These are phyloP conservation scores for Limonium bicolor DNA, from an alignment of 148 eudicot genomes.

Conservation along the genomic window DNA sequence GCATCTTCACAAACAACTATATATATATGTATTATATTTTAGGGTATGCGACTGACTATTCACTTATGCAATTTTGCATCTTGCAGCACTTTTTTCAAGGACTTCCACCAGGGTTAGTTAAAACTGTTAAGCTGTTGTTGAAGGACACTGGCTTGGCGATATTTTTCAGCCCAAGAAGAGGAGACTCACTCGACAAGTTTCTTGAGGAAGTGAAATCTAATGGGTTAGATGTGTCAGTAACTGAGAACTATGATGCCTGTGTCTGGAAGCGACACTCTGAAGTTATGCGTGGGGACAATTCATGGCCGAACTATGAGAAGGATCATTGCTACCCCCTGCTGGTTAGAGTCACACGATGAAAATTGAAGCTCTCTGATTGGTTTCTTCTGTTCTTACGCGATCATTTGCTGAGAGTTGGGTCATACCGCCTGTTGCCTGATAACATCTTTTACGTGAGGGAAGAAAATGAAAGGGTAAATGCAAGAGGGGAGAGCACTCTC, in stretches of 20 bases:
- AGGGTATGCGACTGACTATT: background rate
- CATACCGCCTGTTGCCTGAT: too few relatives aligned
- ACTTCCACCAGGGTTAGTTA: slow-evolving; percentile 61
- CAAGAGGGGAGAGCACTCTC: too few relatives aligned
- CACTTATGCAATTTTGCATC: too few relatives aligned
- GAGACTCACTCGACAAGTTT: slow-evolving; percentile 68
- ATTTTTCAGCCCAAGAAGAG: slow-evolving; percentile 76
- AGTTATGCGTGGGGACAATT: slow-evolving; percentile 27
- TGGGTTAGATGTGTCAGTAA: slow-evolving; percentile 41
- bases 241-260: slow-evolving; percentile 47
- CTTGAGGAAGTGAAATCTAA: slow-evolving; percentile 30
- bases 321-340: slow-evolving; percentile 92
- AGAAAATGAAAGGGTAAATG: too few relatives aligned
- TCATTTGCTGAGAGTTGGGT: too few relatives aligned
- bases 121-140: slow-evolving; percentile 42
- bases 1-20: background rate
- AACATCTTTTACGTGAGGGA: too few relatives aligned
- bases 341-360: slow-evolving; percentile 47
- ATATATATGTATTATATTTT: background rate
- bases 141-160: slow-evolving; percentile 51
- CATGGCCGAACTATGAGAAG: slow-evolving; percentile 76
- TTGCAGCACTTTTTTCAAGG: slow-evolving; percentile 88
- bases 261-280: slow-evolving; percentile 58
- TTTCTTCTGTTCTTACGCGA: too few relatives aligned
- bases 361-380: too few relatives aligned